phyloP scores from a whole-genome alignment of 371 early-diverging fungal species.

The Mortierella sp. region DNA sequence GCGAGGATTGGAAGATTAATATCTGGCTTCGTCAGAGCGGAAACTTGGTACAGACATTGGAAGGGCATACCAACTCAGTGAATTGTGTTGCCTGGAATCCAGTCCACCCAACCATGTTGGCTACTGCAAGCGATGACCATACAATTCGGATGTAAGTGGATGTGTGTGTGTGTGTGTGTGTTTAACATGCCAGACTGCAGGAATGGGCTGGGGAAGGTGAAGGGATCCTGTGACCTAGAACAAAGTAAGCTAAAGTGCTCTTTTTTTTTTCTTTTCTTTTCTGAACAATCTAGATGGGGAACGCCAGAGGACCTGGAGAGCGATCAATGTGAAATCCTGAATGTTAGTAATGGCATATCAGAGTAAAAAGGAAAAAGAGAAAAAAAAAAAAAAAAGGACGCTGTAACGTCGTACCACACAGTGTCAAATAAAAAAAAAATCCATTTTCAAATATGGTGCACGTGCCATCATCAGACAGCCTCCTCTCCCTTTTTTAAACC shows the following conservation, averaged over 20 bases:
- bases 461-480: too few relatives aligned
- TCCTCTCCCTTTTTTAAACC: too few relatives aligned
- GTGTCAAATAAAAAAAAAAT: too few relatives aligned
- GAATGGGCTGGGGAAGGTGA: neutral
- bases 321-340: slow-evolving; percentile 17
- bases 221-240: neutral
- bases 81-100: slow-evolving; percentile 91
- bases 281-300: slow-evolving; percentile 49
- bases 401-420: too few relatives aligned
- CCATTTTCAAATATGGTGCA: too few relatives aligned
- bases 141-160: slow-evolving; percentile 89
- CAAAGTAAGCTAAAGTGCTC: neutral
- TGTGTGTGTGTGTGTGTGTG: too few relatives aligned
- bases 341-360: slow-evolving; percentile 13
- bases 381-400: too few relatives aligned
- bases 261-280: slow-evolving; percentile 1
- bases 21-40: slow-evolving; percentile 93
- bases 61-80: slow-evolving; percentile 86
- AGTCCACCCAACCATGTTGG: slow-evolving; percentile 74
- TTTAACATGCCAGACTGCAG: too few relatives aligned
- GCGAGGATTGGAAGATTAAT: slow-evolving; percentile 89
- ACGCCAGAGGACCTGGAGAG: slow-evolving; percentile 44
- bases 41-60: slow-evolving; percentile 75
- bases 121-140: slow-evolving; percentile 93
- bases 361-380: too few relatives aligned